A percentile compares a stretch with the other conserved stretches of the same genome.
Evolutionary conservation across 2,329 filamentous ascomycete genomes (phyloP).

Genomic region (Colletotrichum noveboracense): DNA sequence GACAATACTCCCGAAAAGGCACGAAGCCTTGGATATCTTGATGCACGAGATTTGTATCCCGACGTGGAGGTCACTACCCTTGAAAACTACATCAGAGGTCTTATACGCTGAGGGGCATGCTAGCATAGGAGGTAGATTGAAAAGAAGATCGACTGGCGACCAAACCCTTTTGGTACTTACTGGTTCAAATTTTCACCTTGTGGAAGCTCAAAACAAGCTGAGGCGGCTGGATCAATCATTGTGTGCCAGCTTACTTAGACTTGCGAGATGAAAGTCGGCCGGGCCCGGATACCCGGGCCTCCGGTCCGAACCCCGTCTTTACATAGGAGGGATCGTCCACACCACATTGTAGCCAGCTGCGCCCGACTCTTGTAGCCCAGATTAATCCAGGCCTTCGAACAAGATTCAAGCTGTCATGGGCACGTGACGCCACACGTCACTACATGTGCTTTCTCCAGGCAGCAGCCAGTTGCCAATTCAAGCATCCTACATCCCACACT

Average conservation of each 20-base stretch:
- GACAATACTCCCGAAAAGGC: neutral
- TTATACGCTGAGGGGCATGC: neutral
- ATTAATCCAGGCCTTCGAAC: too few relatives aligned
- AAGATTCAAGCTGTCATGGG: too few relatives aligned
- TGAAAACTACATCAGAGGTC: neutral
- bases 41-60: neutral
- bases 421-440: too few relatives aligned
- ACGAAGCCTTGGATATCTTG: neutral
- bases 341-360: too few relatives aligned
- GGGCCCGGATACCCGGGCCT: too few relatives aligned
- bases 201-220: neutral
- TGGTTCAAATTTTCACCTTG: neutral
- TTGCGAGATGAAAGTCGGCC: too few relatives aligned
- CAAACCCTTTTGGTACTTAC: neutral
- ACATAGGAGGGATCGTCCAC: too few relatives aligned
- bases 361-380: rapidly evolving
- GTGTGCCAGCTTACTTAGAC: neutral
- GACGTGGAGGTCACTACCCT: neutral
- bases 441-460: too few relatives aligned
- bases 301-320: too few relatives aligned
- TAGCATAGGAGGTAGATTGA: neutral
- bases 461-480: too few relatives aligned
- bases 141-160: neutral
- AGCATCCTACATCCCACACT: too few relatives aligned
- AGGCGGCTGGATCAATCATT: neutral